Evolutionary conservation across 768 basidiomycete species (phyloP), one percentile per base, ranked within the genome.

Genomic region (Tricholoma saponaceum): DNA sequence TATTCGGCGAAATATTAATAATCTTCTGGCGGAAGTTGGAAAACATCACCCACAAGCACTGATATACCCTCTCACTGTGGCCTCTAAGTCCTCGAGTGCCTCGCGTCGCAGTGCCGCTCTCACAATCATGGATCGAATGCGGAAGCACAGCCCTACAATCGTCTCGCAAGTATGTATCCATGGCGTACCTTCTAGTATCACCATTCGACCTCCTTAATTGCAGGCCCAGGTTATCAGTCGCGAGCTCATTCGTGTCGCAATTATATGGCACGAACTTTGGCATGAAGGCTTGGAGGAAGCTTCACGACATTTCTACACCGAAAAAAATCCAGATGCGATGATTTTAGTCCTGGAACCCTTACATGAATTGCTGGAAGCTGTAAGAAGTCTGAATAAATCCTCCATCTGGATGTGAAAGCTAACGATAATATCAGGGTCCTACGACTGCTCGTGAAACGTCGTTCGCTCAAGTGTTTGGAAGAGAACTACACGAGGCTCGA

Each of bases 201-300:
- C 55, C 12, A 47, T n/a, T 39, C 51, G 20, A 59, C 39, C 4
- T 49, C 30, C n/a, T 26, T 44, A 5, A 10, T 25, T 41, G 20
- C 59, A 94, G 85, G 95, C 95, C 9, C 75, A 87, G 47, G 69
- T 96, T 23, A 93, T 99, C 70, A 92, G 92, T 67, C 86, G 90
- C 28, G 97, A 99, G 69, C 81, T 99, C 35, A 98, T 98, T 58
- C 88, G 97, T 18, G 92, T 98, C 6, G 96, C 97, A 6, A 98
- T 99, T 59, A 77, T 99, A 10, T 99, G 97, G 97, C 95, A 98
- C 64, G 97, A 99, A 70, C 77, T 95, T 61, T 99, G 97, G 97
- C 95, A 98, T 65, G 97, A 99, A 74, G 95, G 93, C 16, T 78
- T 99, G 20, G 97, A 99, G 74, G 97, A 99, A 71, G 97, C 97